These are phyloP conservation scores for Closterium sp. DNA, from an alignment of 139 green algal species.

Conservation along the genomic window DNA sequence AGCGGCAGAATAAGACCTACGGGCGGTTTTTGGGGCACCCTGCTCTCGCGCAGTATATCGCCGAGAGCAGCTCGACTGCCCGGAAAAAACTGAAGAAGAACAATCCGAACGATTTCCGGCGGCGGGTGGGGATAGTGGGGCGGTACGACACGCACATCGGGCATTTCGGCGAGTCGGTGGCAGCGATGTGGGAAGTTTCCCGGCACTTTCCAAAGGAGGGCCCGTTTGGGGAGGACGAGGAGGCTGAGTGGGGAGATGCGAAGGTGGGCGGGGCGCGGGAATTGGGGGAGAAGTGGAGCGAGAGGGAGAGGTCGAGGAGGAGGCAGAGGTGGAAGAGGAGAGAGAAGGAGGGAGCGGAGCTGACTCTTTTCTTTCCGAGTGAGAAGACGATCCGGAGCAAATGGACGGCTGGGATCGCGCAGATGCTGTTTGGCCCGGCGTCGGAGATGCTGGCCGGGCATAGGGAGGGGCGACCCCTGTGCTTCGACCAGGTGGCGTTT, in stretches of 20 bases:
- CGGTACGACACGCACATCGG: slow-evolving; percentile 20
- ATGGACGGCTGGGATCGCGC: slow-evolving; percentile 5
- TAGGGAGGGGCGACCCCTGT: not conserved
- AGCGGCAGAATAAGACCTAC: not conserved
- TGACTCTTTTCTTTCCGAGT: slow-evolving; percentile 23
- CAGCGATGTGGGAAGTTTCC: slow-evolving; percentile 11
- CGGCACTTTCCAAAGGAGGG: not conserved
- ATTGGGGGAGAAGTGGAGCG: not conserved
- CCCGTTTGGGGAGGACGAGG: not conserved
- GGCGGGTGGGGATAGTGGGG: slow-evolving; percentile 5
- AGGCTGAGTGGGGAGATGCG: not conserved
- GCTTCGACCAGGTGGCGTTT: slow-evolving; percentile 29
- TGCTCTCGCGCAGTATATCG: not conserved
- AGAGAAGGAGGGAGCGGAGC: not conserved
- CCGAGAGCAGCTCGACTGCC: not conserved
- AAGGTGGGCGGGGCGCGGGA: not conserved
- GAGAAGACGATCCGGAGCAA: slow-evolving; percentile 11
- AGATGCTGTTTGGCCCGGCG: slow-evolving; percentile 4
- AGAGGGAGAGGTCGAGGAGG: not conserved
- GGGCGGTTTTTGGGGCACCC: not conserved
- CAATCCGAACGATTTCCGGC: not conserved
- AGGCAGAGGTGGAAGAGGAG: not conserved
- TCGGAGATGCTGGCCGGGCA: not conserved
- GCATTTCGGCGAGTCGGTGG: slow-evolving; percentile 11
- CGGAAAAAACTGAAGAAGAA: not conserved